Percentiles rank a stretch among this genome's conserved stretches.
Conservation (phyloP, 116 monocot species). For the Phalaenopsis hybrid region DNA sequence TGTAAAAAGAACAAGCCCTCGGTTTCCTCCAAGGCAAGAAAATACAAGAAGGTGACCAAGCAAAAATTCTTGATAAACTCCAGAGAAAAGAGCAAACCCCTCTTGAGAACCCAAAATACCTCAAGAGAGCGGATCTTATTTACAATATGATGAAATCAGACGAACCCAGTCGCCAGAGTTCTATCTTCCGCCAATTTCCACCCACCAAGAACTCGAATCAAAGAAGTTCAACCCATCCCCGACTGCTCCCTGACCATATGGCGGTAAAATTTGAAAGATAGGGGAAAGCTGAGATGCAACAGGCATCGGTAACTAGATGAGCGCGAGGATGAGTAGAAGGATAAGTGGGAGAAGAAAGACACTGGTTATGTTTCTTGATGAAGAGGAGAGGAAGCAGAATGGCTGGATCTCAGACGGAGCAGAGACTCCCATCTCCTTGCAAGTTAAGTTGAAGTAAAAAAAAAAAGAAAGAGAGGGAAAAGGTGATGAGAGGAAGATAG, state of each 20-base stretch:
- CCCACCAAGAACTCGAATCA: neutral
- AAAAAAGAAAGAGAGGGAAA: neutral
- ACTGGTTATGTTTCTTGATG: too few species aligned
- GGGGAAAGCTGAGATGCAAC: too few species aligned
- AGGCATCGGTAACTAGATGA: too few species aligned
- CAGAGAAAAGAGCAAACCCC: conserved; percentile 3
- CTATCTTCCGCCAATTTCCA: conserved; percentile 6
- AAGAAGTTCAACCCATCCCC: conserved; percentile 19
- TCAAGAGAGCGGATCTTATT: conserved; percentile 16
- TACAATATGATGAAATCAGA: conserved; percentile 9
- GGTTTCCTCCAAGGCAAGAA: conserved; percentile 12
- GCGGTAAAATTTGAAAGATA: neutral
- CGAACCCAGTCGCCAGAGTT: neutral
- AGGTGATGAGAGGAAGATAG: conserved; percentile 1
- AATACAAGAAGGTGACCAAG: conserved; percentile 10
- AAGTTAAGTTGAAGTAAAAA: neutral
- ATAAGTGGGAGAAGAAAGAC: too few species aligned
- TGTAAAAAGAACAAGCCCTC: neutral
- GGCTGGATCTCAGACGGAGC: neutral
- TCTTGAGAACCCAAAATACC: conserved; percentile 35
- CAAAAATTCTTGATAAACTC: neutral
- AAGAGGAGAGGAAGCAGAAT: too few species aligned
- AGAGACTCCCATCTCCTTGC: neutral
- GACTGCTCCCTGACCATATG: conserved; percentile 26
- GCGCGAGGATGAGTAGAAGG: too few species aligned